Evolutionary conservation across 1,284 basidiomycete genomes (phyloP).

Genomic region (Tilletia horrida): DNA sequence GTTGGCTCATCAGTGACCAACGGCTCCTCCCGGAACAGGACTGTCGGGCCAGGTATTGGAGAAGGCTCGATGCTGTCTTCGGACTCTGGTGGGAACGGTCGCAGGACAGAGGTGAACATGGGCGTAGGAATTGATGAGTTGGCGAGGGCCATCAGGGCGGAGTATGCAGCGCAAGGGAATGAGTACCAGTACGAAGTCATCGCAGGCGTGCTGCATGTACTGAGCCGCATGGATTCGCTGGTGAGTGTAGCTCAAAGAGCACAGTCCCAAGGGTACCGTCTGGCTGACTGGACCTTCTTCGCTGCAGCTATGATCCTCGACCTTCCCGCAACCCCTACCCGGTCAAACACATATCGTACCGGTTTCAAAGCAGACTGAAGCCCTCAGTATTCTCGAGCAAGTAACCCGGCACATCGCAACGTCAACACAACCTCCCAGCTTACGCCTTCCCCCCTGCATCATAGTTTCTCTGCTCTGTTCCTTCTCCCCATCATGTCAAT

Average conservation of each 20-base stretch:
- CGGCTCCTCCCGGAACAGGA: constrained; percentile 27
- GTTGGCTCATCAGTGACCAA: constrained; percentile 4
- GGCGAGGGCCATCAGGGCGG: constrained; percentile 38
- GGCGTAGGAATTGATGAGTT: constrained; percentile 41
- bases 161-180: constrained; percentile 29
- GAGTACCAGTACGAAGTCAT: constrained; percentile 46
- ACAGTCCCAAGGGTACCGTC: too few relatives aligned
- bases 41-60: constrained; percentile 22
- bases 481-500: background rate
- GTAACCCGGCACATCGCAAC: too few relatives aligned
- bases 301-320: constrained; percentile 12
- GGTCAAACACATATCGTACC: too few relatives aligned
- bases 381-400: too few relatives aligned
- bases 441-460: too few relatives aligned
- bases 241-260: constrained; percentile 21
- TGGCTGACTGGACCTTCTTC: background rate
- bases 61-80: constrained; percentile 21
- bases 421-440: too few relatives aligned
- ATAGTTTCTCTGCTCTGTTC: background rate
- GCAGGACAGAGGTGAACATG: constrained; percentile 25
- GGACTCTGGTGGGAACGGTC: background rate
- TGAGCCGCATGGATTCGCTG: constrained; percentile 47
- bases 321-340: background rate
- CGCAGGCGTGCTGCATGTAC: constrained; percentile 46
- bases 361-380: too few relatives aligned